These are phyloP conservation scores for Entophlyctis helioformis DNA, from an alignment of 192 early-diverging fungal species.

Conservation along the genomic window DNA sequence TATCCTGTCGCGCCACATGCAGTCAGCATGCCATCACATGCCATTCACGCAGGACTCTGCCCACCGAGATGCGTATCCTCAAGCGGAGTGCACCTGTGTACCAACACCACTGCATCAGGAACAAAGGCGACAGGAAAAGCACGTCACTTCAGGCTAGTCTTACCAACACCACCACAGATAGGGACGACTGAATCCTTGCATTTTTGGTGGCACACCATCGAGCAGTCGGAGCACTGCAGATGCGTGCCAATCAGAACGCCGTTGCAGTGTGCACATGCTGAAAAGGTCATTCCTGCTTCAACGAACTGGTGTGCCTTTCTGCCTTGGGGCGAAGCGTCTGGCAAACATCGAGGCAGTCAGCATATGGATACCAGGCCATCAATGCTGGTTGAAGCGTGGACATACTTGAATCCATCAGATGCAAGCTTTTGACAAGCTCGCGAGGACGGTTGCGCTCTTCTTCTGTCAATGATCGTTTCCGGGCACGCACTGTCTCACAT, in stretches of 20 bases:
- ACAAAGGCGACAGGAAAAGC: too few species aligned
- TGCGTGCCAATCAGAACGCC: not conserved
- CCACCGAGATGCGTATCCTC: too few species aligned
- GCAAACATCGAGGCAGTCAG: too few species aligned
- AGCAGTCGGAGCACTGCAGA: constrained; percentile 2
- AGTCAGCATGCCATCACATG: too few species aligned
- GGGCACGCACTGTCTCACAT: not conserved
- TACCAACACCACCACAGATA: not conserved
- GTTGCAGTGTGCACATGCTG: not conserved
- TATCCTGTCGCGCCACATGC: too few species aligned
- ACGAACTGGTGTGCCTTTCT: constrained; percentile 1
- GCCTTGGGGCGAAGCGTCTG: too few species aligned
- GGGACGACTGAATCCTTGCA: not conserved
- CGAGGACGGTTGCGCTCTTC: not conserved
- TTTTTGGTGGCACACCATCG: not conserved
- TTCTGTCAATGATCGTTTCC: too few species aligned
- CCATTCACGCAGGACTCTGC: too few species aligned
- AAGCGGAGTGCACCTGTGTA: too few species aligned
- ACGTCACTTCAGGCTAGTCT: not conserved
- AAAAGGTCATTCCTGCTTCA: not conserved
- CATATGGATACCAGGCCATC: too few species aligned
- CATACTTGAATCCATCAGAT: not conserved
- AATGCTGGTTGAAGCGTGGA: too few species aligned
- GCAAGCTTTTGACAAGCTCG: constrained; percentile 1
- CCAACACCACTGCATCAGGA: too few species aligned